A percentile compares a stretch with the other conserved stretches of the same genome.
Evolutionary conservation across 441 rosid species (phyloP).

Genomic region (Croton setiger): DNA sequence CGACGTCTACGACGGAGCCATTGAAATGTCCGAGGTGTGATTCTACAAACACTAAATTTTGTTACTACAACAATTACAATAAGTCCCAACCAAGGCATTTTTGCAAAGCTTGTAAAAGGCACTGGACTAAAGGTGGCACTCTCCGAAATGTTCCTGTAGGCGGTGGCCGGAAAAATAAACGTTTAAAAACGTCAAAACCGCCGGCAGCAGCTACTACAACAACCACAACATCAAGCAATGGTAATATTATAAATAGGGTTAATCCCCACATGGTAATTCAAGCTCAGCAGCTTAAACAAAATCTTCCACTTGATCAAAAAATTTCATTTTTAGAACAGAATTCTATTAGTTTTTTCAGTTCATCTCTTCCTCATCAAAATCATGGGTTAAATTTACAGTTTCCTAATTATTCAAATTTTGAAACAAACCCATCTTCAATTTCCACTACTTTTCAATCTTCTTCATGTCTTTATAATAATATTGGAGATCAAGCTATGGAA

Average conservation of each 20-base stretch:
- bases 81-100: conserved; percentile 60
- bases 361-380: conserved; percentile 26
- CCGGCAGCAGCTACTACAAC: neutral
- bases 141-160: conserved; percentile 59
- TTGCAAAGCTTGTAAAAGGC: conserved; percentile 63
- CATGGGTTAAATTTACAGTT: conserved; percentile 25
- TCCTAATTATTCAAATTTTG: conserved; percentile 28
- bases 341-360: conserved; percentile 21
- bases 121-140: conserved; percentile 73
- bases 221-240: neutral
- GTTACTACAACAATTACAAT: conserved; percentile 62
- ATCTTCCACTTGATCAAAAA: conserved; percentile 25
- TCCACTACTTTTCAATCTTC: conserved; percentile 30
- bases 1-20: conserved; percentile 22
- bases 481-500: conserved; percentile 22
- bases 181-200: conserved; percentile 32
- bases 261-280: conserved; percentile 26
- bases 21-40: conserved; percentile 67
- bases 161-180: conserved; percentile 59
- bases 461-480: conserved; percentile 19
- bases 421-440: conserved; percentile 27
- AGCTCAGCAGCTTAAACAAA: conserved; percentile 28
- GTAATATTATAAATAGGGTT: conserved; percentile 13
- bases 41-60: conserved; percentile 56
- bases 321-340: conserved; percentile 21